These are phyloP conservation scores for Ceratocystiopsis brevicomis DNA, from an alignment of 2,329 filamentous ascomycete genomes.

Conservation along the genomic window DNA sequence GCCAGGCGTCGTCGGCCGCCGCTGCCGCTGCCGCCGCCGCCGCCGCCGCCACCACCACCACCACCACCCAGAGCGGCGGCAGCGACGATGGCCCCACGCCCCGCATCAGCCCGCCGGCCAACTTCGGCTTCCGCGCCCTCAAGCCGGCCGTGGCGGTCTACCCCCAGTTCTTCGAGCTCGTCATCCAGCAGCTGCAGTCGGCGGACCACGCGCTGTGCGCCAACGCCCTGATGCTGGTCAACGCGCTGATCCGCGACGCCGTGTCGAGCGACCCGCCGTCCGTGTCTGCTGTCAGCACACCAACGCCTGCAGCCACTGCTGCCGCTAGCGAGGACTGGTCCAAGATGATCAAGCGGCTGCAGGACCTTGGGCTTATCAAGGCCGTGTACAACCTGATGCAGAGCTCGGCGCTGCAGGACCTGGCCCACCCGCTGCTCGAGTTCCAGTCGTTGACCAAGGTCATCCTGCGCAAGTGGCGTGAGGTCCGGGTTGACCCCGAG, in stretches of 20 bases:
- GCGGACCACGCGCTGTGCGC: constrained; percentile 91
- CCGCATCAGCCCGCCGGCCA: constrained; percentile 27
- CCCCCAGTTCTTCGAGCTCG: constrained; percentile 84
- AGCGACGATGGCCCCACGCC: constrained; percentile 8
- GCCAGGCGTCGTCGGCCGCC: constrained; percentile 38
- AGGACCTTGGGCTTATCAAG: constrained; percentile 83
- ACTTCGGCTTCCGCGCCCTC: constrained; percentile 75
- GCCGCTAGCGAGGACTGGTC: constrained; percentile 58
- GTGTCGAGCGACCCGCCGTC: constrained; percentile 51
- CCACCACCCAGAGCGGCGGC: too few relatives aligned
- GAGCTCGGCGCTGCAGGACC: constrained; percentile 74
- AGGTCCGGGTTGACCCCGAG: constrained; percentile 69
- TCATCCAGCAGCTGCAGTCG: constrained; percentile 78
- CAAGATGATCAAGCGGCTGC: constrained; percentile 81
- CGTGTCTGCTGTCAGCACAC: not conserved
- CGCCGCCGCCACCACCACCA: too few relatives aligned
- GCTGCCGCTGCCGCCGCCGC: constrained; percentile 14
- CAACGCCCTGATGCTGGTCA: constrained; percentile 87
- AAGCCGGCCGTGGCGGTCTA: constrained; percentile 83
- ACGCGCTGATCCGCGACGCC: constrained; percentile 82
- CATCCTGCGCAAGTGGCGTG: constrained; percentile 70
- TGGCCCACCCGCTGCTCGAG: constrained; percentile 76
- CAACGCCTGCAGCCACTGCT: constrained; percentile 2
- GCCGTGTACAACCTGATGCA: constrained; percentile 89
- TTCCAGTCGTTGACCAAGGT: constrained; percentile 87